Evolutionary conservation across 805 yeast species (phyloP).

Genomic region (Kodamaea jinghongensis): DNA sequence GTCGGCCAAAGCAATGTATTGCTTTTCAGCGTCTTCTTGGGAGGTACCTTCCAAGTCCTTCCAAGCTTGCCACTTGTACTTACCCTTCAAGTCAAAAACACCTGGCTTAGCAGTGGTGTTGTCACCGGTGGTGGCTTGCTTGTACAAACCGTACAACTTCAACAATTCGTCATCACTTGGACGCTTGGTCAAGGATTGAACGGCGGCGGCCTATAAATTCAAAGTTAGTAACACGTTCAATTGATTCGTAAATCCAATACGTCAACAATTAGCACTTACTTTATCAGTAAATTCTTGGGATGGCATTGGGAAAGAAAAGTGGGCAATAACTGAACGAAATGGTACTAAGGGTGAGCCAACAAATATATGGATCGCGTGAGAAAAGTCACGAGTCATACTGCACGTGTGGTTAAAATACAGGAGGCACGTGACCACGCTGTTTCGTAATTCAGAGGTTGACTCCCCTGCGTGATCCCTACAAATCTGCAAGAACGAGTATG

Average conservation of each 20-base stretch:
- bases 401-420: too few species aligned
- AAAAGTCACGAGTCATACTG: too few species aligned
- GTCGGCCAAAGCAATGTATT: conserved; percentile 69
- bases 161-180: conserved; percentile 87
- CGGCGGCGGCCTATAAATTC: conserved; percentile 67
- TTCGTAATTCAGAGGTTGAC: too few species aligned
- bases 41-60: conserved; percentile 78
- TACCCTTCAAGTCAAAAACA: conserved; percentile 87
- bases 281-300: conserved; percentile 29
- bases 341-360: not conserved
- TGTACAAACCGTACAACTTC: conserved; percentile 85
- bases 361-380: too few species aligned
- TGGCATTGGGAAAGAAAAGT: conserved; percentile 17
- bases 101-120: conserved; percentile 87
- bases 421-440: too few species aligned
- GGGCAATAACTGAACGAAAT: conserved; percentile 5
- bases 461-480: too few species aligned
- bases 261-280: conserved; percentile 19
- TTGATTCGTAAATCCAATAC: not conserved
- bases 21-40: conserved; percentile 86
- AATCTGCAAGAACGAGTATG: too few species aligned
- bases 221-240: too few species aligned
- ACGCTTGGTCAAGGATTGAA: conserved; percentile 67
- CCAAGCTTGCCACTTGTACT: conserved; percentile 99
- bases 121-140: conserved; percentile 97